A percentile compares a stretch with the other conserved stretches of the same genome.
Evolutionary conservation across 192 early-diverging fungal genomes (phyloP).

Genomic region (Funneliformis mosseae): DNA sequence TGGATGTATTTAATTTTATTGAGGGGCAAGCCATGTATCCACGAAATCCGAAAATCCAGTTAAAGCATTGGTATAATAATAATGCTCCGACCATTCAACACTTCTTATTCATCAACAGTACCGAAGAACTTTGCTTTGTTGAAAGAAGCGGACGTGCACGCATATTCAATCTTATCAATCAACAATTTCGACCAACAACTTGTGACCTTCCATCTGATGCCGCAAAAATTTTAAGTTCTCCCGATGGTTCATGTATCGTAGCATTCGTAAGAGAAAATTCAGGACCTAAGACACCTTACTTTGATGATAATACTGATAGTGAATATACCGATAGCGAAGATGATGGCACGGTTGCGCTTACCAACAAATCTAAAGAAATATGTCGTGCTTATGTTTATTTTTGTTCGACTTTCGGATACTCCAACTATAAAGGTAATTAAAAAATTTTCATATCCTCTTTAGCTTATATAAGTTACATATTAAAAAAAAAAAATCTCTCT

Average conservation of each 20-base stretch:
- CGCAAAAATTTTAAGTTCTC: neutral
- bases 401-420: constrained; percentile 6
- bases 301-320: neutral
- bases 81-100: neutral
- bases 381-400: constrained; percentile 11
- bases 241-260: constrained; percentile 31
- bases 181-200: constrained; percentile 19
- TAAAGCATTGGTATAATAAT: constrained; percentile 24
- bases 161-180: constrained; percentile 11
- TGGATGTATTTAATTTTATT: constrained; percentile 24
- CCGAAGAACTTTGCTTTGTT: constrained; percentile 27
- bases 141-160: constrained; percentile 20
- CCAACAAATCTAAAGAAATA: neutral
- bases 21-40: neutral
- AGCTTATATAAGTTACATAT: neutral
- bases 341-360: too few species aligned
- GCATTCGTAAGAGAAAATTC: constrained; percentile 22
- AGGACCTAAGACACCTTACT: too few species aligned
- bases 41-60: constrained; percentile 17
- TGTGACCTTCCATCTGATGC: constrained; percentile 19
- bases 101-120: constrained; percentile 29
- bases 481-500: too few species aligned
- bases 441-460: neutral
- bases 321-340: too few species aligned
- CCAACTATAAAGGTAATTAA: neutral